Evolutionary conservation across 108 stramenopile genomes (phyloP).

Genomic region (Skeletonema menzelii): DNA sequence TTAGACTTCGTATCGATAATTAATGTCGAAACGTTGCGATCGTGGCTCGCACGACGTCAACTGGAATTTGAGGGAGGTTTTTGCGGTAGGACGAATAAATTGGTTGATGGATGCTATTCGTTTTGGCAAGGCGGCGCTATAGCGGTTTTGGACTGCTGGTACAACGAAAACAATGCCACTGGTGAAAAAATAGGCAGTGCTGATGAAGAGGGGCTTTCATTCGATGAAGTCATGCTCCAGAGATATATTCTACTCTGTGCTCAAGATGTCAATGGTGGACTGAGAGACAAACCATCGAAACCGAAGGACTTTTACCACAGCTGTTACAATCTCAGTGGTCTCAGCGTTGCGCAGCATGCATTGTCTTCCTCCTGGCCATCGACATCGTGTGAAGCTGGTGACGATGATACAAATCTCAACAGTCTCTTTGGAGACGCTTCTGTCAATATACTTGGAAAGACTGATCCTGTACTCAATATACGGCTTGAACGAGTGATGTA

Average conservation of each 20-base stretch:
- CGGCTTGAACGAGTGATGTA: conserved; percentile 26
- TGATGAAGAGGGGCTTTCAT: conserved; percentile 33
- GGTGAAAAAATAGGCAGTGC: neutral
- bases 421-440: conserved; percentile 32
- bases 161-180: neutral
- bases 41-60: conserved; percentile 89
- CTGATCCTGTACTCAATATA: conserved; percentile 46
- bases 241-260: conserved; percentile 95
- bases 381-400: neutral
- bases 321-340: conserved; percentile 95
- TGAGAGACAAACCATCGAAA: conserved; percentile 92
- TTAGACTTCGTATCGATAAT: conserved; percentile 34
- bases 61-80: conserved; percentile 95
- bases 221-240: conserved; percentile 84
- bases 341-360: conserved; percentile 89
- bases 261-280: conserved; percentile 95
- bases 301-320: conserved; percentile 96
- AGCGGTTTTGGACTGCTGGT: conserved; percentile 63
- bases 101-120: conserved; percentile 99
- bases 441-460: conserved; percentile 30
- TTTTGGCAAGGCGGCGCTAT: conserved; percentile 98
- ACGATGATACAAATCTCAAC: conserved; percentile 1
- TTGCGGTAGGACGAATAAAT: conserved; percentile 95
- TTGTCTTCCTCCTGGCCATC: conserved; percentile 21
- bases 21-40: conserved; percentile 64